Evolutionary conservation across 1,284 basidiomycete genomes (phyloP).

Genomic region (Austropuccinia psidii): DNA sequence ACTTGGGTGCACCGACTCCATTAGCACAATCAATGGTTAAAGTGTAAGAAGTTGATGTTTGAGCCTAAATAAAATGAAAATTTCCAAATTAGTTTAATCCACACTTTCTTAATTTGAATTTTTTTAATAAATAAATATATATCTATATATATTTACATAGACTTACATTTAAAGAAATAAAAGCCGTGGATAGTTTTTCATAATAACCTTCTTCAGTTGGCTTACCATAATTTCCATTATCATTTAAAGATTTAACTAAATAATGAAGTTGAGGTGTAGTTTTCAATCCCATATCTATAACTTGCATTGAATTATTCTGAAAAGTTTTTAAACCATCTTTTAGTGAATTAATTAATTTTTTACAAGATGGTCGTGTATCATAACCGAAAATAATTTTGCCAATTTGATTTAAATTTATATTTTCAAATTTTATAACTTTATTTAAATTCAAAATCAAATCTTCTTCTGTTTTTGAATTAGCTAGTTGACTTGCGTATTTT

Average conservation of each 20-base stretch:
- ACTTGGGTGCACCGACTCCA: conserved; percentile 78
- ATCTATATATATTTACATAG: conserved; percentile 23
- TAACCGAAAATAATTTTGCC: conserved; percentile 80
- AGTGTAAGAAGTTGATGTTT: conserved; percentile 52
- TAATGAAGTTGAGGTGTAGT: conserved; percentile 97
- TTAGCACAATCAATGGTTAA: conserved; percentile 93
- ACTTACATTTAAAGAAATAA: conserved; percentile 75
- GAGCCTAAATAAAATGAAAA: conserved; percentile 32
- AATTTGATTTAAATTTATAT: conserved; percentile 70
- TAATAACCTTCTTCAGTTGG: conserved; percentile 82
- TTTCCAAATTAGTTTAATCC: background rate
- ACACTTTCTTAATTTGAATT: conserved; percentile 45
- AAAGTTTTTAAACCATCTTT: conserved; percentile 68
- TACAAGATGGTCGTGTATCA: conserved; percentile 86
- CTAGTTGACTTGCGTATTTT: conserved; percentile 72
- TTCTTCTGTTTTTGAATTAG: conserved; percentile 71
- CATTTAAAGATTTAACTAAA: conserved; percentile 82
- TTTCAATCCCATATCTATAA: conserved; percentile 60
- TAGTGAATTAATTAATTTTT: conserved; percentile 69
- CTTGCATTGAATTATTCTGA: conserved; percentile 40
- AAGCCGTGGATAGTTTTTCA: conserved; percentile 73
- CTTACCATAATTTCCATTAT: conserved; percentile 69
- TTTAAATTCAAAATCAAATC: conserved; percentile 65
- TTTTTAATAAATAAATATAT: background rate
- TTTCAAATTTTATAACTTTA: conserved; percentile 58